phyloP scores from a whole-genome alignment of 1,284 basidiomycete genomes.

The Pterulicium gracile region DNA sequence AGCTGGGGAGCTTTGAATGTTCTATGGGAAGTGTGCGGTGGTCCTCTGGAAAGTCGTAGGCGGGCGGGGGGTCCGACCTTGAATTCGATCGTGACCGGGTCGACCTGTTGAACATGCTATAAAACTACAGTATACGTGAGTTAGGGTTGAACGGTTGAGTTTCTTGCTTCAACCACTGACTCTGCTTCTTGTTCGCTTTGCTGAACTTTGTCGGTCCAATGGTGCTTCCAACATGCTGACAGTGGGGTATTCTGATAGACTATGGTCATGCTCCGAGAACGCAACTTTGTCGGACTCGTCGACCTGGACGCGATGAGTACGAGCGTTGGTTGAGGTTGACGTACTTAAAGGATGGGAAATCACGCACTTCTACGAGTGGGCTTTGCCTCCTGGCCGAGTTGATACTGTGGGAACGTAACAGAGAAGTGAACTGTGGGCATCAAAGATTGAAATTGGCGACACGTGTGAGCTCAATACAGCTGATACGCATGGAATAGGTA shows the following conservation, averaged over 20 bases:
- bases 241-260: constrained; percentile 3
- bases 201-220: constrained; percentile 10
- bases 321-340: constrained; percentile 6
- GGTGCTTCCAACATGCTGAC: constrained; percentile 8
- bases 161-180: constrained; percentile 25
- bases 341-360: constrained; percentile 8
- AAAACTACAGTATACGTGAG: not conserved
- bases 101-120: not conserved
- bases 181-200: constrained; percentile 23
- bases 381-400: constrained; percentile 17
- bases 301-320: constrained; percentile 5
- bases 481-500: not conserved
- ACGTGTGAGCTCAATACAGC: constrained; percentile 36
- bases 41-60: not conserved
- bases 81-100: not conserved
- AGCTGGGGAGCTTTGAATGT: not conserved
- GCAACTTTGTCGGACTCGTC: constrained; percentile 10
- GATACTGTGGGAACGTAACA: constrained; percentile 26
- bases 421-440: constrained; percentile 22
- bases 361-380: constrained; percentile 17
- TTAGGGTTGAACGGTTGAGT: constrained; percentile 10
- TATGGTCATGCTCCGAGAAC: constrained; percentile 22
- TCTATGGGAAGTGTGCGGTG: not conserved
- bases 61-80: not conserved
- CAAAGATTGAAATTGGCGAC: constrained; percentile 18